A percentile compares a stretch with the other conserved stretches of the same genome.
These are phyloP conservation scores for Mycena capillaripes DNA, from an alignment of 768 basidiomycete species.

Conservation along the genomic window DNA sequence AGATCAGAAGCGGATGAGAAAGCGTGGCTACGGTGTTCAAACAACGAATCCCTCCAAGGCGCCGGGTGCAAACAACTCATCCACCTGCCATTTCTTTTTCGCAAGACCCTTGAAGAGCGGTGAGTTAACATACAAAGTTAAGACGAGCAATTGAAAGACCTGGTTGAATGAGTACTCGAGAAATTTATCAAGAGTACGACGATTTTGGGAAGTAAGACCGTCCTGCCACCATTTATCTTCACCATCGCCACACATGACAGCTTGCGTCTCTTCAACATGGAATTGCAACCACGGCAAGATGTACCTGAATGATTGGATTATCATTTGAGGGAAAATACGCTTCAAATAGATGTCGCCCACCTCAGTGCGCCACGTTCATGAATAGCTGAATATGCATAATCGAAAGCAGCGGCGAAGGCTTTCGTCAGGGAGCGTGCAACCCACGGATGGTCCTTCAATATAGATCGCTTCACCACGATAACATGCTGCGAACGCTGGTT, in stretches of 20 bases:
- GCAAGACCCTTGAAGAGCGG: conserved; percentile 17
- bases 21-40: not conserved
- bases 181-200: conserved; percentile 30
- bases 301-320: not conserved
- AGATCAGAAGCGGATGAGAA: not conserved
- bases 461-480: conserved; percentile 27
- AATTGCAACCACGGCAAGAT: conserved; percentile 25
- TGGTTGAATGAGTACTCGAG: conserved; percentile 34
- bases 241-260: conserved; percentile 18
- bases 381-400: conserved; percentile 34
- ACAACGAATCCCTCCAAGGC: conserved; percentile 14
- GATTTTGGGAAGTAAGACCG: conserved; percentile 30
- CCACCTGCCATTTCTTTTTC: conserved; percentile 30
- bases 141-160: too few relatives aligned
- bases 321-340: not conserved
- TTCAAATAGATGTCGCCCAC: not conserved
- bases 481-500: conserved; percentile 14
- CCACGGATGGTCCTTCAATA: conserved; percentile 20
- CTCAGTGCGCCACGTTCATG: conserved; percentile 32
- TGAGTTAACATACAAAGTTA: not conserved
- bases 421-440: conserved; percentile 31
- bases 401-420: conserved; percentile 24
- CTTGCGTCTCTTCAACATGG: conserved; percentile 34
- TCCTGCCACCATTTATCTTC: conserved; percentile 33
- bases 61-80: conserved; percentile 26